These are phyloP conservation scores for Tubosaeta sp. DNA, from an alignment of 768 basidiomycete species.

Conservation along the genomic window DNA sequence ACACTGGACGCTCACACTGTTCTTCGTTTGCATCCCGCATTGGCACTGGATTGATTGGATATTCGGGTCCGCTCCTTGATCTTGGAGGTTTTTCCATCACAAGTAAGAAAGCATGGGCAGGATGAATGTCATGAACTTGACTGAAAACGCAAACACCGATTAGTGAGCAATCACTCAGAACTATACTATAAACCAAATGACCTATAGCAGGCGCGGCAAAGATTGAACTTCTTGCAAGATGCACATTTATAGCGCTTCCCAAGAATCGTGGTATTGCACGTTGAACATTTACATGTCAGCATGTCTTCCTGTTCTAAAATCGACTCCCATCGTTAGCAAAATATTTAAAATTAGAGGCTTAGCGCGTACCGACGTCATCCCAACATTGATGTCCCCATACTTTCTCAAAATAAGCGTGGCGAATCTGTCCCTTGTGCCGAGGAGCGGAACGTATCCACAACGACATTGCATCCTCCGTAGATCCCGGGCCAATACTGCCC, in stretches of 20 bases:
- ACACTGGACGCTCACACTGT: slow-evolving; percentile 44
- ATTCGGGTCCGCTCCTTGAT: slow-evolving; percentile 39
- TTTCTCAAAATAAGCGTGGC: slow-evolving; percentile 86
- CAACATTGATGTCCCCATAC: slow-evolving; percentile 81
- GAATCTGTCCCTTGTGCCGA: slow-evolving; percentile 64
- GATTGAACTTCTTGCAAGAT: slow-evolving; percentile 71
- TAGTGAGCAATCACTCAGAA: neutral
- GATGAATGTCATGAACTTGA: slow-evolving; percentile 89
- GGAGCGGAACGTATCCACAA: slow-evolving; percentile 66
- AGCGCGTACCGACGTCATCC: slow-evolving; percentile 78
- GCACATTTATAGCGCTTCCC: slow-evolving; percentile 80
- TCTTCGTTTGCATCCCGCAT: slow-evolving; percentile 49
- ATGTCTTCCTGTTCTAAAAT: slow-evolving; percentile 69
- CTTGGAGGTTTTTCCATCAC: slow-evolving; percentile 61
- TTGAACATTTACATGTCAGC: slow-evolving; percentile 66
- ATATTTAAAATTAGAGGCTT: neutral
- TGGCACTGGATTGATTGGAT: slow-evolving; percentile 13
- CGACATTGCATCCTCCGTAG: slow-evolving; percentile 53
- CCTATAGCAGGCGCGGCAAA: slow-evolving; percentile 85
- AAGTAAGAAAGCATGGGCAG: slow-evolving; percentile 78
- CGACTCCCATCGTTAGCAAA: slow-evolving; percentile 1
- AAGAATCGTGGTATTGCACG: slow-evolving; percentile 62
- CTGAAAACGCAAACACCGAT: slow-evolving; percentile 34
- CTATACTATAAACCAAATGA: slow-evolving; percentile 26
- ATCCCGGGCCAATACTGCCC: slow-evolving; percentile 26